Base-by-base conservation (phyloP, 2,329 filamentous ascomycete species). In the Beauveria scarabaeidicola region DNA sequence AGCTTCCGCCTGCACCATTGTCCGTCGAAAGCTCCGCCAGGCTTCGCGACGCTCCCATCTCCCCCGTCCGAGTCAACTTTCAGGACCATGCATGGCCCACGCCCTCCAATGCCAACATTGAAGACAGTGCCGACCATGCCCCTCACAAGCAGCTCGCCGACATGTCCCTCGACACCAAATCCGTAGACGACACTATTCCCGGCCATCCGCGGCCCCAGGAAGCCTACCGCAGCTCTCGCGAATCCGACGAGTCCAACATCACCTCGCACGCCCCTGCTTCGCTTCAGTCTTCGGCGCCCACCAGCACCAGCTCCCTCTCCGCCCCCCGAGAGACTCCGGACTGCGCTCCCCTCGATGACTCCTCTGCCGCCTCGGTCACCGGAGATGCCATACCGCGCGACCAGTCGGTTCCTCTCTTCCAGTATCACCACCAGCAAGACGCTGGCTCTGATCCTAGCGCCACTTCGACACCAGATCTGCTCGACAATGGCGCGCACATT, bases 381-480 rank as follows among this genome's bases (percentile, higher is more conserved):
- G 78, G 81, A 46, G 77, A 75, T 17, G 71, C 73, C 55, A 67
- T 73, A 53, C 66, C 73, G 6, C 74, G 71, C 58, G 74, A 69
- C 63, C 73, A 76, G 58, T 70, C 76, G 4, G 79, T 86, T 9
- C 81, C 83, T 11, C 79, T 79, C 63, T 77, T 86, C 58, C 83
- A 86, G 66, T 86, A 87, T 64, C 81, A 86, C 65, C 83, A 86
- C 64, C 83, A 84, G 64, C 77, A 78, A 53, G 69, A 77, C 1
- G 75, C 74, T 40, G 71, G 70, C 61, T 77, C 74, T 41, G 74
- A 75, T 54, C 69, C 69, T n/a, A 74, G 75, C 58, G 73, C 74
- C 40, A 73, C 75, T 5, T 83, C 81, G 8, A 81, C 74, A 54
- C 78, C 80, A 1, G 81, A 84, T 59, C 69, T 81, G 47, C 70